Evolutionary conservation across 495 filamentous ascomycete genomes (phyloP), one percentile per base, ranked within the genome.

Genomic region (Podospora fimiseda): DNA sequence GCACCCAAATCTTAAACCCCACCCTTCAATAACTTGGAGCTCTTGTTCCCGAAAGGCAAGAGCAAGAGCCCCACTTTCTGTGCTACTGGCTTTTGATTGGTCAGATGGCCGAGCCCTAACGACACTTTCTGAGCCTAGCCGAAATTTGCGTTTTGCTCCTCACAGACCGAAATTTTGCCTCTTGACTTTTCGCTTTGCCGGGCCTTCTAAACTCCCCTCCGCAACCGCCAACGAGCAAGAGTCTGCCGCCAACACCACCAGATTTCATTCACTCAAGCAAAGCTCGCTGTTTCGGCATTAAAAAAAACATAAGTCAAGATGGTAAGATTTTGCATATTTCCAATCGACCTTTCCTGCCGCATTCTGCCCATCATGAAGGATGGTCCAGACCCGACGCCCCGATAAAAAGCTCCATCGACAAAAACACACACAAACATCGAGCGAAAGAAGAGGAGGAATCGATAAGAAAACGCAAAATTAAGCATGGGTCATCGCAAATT

Each of bases 231-330:
- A 66, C 72, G 69, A 75, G 70, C 69, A 62, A 61, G 65, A 73
- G 68, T 74, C 72, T 74, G 72, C 63, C 63, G 60, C 64, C 62
- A 64, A 59, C 45, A 52, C 56, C 59, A 50, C 57, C 65, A 65
- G 64, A 68, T 70, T 72, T 73, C 64, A 5, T 65, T 66, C 69
- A 74, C 70, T 58, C 66, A 71, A 69, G 66, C 57, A 58, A 60
- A 64, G 67, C 74, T 74, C 69, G 75, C 72, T 70, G 66, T 70
- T 59, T 59, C 63, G 59, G 55, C 55, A 67, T 64, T 54, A 62
- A 60, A 45, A 65, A 50, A 62, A 46, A 61, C 50, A 53, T 53
- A 48, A 24, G 67, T 72, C 75, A 81, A 78, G 65, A 81, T 81
- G 78, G 78, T 81, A 74, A 81, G 78, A 52, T 27, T 48, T 53